Conservation (phyloP, 2,329 filamentous ascomycete genomes). For the Colletotrichum sp. region DNA sequence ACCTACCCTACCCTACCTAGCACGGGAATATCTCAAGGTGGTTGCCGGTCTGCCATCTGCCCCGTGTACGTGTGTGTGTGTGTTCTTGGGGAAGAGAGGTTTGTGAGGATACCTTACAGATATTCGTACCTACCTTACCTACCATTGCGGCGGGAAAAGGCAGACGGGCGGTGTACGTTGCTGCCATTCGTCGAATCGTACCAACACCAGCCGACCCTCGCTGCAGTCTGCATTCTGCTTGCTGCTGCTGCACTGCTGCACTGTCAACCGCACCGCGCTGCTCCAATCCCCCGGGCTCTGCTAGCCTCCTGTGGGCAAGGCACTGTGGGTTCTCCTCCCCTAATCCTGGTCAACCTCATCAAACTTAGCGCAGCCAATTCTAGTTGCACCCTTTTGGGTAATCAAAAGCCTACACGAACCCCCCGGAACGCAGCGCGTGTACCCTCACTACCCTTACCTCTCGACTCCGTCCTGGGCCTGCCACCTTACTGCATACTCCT, state of each 20-base stretch:
- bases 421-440: slow-evolving; percentile 1
- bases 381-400: slow-evolving; percentile 39
- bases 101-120: not conserved
- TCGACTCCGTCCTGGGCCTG: not conserved
- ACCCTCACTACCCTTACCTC: slow-evolving; percentile 13
- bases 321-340: slow-evolving; percentile 7
- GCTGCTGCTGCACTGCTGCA: not conserved
- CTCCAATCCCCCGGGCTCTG: slow-evolving; percentile 24
- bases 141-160: not conserved
- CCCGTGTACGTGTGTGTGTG: not conserved
- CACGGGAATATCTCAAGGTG: not conserved
- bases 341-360: slow-evolving; percentile 39
- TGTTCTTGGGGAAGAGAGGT: not conserved
- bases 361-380: slow-evolving; percentile 47
- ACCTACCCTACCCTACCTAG: not conserved
- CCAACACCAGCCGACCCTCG: not conserved
- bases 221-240: not conserved
- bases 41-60: not conserved
- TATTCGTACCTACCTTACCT: not conserved
- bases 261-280: not conserved
- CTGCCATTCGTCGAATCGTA: not conserved
- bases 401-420: slow-evolving; percentile 34
- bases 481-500: not conserved
- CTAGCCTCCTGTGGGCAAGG: slow-evolving; percentile 8
- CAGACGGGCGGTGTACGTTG: not conserved